Base-by-base conservation (phyloP, 495 filamentous ascomycete genomes). In the Neohortaea acidophila region DNA sequence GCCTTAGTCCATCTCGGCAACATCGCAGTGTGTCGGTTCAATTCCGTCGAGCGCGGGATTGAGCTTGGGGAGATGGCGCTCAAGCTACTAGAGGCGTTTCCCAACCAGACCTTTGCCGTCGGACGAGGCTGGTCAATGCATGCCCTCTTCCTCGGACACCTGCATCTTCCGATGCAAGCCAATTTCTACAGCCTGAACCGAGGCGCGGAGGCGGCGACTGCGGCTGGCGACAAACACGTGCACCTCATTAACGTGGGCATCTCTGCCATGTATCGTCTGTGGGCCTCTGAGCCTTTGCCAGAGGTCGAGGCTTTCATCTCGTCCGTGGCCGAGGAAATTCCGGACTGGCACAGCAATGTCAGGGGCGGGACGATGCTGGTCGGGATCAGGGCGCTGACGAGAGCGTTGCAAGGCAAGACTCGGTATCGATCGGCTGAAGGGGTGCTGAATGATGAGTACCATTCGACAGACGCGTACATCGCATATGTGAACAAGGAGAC, bases 391-490 rank as follows among this genome's bases (percentile, higher is more conserved):
- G 84, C 92, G 60, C 75, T 77, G 38, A 72, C 72, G 32, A 69
- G 82, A 12, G 81, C 85, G 13, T 57, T 94, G 21, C 81, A 87
- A 60, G 85, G 85, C 25, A 92, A 86, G 56, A 92, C 85, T 0
- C 60, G 66, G n/a, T 64, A 59, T 15, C 55, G 59, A 2, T 58
- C 59, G 8, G 56, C 80, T 2, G 55, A 69, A 0, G 63, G 66
- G 19, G 63, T 87, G 19, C 67, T 92, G 64, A 73, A 66, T 28
- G 84, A 92, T 49, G 71, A 74, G 4, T 59, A 76, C 9, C 84
- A 91, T 53, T 64, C 70, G 41, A 66, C 74, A 3, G 34, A 41
- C 12, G 55, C 70, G 2, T 94, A 84, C 58, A 70, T 84, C 50
- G 59, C 68, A 58, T 60, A 58, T 36, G 45, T 73, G 17, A 54